Base-by-base conservation (phyloP, 2,329 filamentous ascomycete genomes). In the Calonectria honghensis region DNA sequence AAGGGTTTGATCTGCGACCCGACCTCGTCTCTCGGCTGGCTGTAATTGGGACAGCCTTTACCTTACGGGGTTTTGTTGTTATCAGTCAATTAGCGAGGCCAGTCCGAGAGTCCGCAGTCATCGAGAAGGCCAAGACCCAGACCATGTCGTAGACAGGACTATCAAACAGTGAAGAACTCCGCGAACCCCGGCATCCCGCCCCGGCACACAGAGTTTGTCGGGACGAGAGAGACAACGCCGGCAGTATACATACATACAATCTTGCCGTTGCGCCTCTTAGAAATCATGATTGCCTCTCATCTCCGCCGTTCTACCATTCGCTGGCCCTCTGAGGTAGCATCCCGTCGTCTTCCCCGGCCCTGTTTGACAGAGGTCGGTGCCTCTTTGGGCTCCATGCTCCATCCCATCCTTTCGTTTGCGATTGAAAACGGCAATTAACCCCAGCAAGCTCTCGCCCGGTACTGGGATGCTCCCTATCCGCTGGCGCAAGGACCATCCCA, bases 1-100 rank as follows among this genome's bases (percentile, higher is more conserved):
- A 70, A 70, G 63, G 75, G 72, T 77, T 78, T 31, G 72, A 80
- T 80, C 77, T 79, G 71, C 76, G 70, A 72, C 68, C 73, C 68
- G 72, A 68, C 69, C 73, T 61, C 31, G 32, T 51, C 27, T 75
- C 73, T 70, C 68, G 61, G 76, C 71, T 70, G 75, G 75, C 73
- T 61, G 69, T 72, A 68, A 39, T 57, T 37, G 68, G 68, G 51
- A 24, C 37, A 69, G 24, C 27, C n/a, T 9, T n/a, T 50, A 65
- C n/a, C 4, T n/a, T 50, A 65, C 27, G 41, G 31, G 27, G 41
- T 45, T 39, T 6, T 64, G 18, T 9, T 32, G 14, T 32, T 29
- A 35, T 31, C n/a, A 63, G 35, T 41, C 45, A 24, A 6, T 37
- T 48, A 24, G 29, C 37, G 29, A 48, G 27, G 16, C 13, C 27